phyloP scores from a whole-genome alignment of 352 stramenopile genomes.

The Globisporangium spinosum region DNA sequence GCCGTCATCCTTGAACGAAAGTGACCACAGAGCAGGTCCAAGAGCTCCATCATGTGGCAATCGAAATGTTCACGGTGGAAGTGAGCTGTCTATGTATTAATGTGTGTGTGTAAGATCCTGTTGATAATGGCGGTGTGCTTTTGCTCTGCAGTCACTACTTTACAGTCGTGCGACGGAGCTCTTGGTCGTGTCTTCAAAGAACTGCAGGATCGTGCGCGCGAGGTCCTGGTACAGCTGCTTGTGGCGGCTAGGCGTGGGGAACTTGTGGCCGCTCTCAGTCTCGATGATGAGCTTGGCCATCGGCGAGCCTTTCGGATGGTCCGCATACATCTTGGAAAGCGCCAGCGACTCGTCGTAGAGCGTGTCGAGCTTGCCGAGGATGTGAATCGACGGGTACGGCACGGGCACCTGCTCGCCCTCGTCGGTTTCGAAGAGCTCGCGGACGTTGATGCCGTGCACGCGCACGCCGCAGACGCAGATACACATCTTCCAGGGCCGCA shows the following conservation, averaged over 20 bases:
- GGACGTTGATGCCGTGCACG: constrained; percentile 32
- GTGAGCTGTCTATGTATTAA: not conserved
- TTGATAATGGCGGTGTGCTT: not conserved
- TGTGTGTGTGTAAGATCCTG: not conserved
- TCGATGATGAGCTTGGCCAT: constrained; percentile 36
- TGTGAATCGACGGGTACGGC: constrained; percentile 45
- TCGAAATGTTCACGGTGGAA: too few relatives aligned
- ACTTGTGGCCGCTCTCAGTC: constrained; percentile 57
- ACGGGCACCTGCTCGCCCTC: constrained; percentile 19
- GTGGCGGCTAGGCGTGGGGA: constrained; percentile 52
- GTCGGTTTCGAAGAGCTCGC: constrained; percentile 31
- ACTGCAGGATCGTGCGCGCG: constrained; percentile 38
- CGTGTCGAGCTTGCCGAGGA: constrained; percentile 45
- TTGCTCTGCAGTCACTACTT: not conserved
- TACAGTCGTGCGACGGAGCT: constrained; percentile 29
- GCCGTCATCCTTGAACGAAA: not conserved
- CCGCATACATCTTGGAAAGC: constrained; percentile 42
- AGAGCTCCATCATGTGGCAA: not conserved
- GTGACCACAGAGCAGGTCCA: too few relatives aligned
- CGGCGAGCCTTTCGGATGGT: constrained; percentile 29
- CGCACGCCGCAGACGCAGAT: constrained; percentile 43
- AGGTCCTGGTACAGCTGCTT: constrained; percentile 40
- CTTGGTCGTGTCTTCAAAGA: constrained; percentile 36
- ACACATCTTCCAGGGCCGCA: constrained; percentile 36
- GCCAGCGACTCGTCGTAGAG: constrained; percentile 40